phyloP scores from a whole-genome alignment of 1,139 yeast species.

The Torulaspora pretoriensis region DNA sequence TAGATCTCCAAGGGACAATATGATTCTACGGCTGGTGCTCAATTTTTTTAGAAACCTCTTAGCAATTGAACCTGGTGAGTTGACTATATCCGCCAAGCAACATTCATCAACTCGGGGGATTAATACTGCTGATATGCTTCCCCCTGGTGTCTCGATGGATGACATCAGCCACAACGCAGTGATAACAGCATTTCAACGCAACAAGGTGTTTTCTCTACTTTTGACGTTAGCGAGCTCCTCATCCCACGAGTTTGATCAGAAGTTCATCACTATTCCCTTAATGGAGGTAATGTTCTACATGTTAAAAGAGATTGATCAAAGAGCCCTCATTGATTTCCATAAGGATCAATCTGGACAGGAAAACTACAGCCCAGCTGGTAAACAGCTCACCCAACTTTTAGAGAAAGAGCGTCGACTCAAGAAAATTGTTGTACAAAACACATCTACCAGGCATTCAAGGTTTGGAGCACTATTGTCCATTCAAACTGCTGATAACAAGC shows the following conservation, averaged over 20 bases:
- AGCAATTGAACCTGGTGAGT: conserved; percentile 65
- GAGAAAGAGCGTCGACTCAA: conserved; percentile 55
- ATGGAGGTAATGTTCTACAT: conserved; percentile 68
- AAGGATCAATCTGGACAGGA: not conserved
- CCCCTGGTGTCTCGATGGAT: conserved; percentile 52
- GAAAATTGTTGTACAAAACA: conserved; percentile 46
- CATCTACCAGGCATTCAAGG: conserved; percentile 78
- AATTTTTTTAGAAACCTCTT: conserved; percentile 72
- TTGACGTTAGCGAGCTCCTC: conserved; percentile 64
- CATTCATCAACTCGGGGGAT: conserved; percentile 36
- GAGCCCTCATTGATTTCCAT: conserved; percentile 13
- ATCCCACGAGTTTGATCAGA: conserved; percentile 58
- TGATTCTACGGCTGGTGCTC: conserved; percentile 66
- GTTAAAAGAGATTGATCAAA: conserved; percentile 50
- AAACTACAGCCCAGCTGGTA: conserved; percentile 21
- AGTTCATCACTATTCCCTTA: conserved; percentile 56
- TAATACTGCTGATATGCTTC: conserved; percentile 43
- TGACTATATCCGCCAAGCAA: conserved; percentile 45
- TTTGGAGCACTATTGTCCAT: conserved; percentile 84
- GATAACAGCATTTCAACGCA: conserved; percentile 53
- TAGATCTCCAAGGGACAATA: conserved; percentile 68
- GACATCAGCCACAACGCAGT: conserved; percentile 67
- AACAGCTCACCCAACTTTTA: conserved; percentile 51
- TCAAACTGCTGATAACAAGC: conserved; percentile 51
- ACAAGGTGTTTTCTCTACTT: conserved; percentile 68